phyloP scores from a whole-genome alignment of 139 green algal species.

The Spirogloea muscicola region DNA sequence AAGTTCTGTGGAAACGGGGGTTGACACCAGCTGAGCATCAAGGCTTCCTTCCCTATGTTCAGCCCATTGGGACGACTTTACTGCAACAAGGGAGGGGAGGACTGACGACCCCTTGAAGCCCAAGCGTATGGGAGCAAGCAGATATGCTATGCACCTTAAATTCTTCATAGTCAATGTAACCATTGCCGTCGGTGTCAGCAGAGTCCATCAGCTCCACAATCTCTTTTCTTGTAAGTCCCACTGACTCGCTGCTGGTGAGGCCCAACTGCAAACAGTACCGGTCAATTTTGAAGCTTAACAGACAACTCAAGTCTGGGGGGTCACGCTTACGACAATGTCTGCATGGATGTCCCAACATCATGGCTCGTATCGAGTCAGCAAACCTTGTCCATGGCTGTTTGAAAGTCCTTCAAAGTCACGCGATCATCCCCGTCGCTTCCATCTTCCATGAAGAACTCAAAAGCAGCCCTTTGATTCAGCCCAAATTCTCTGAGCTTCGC shows the following conservation, averaged over 20 bases:
- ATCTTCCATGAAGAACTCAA: constrained; percentile 17
- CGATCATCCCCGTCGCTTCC: not conserved
- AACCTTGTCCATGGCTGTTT: constrained; percentile 29
- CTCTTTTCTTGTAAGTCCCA: constrained; percentile 52
- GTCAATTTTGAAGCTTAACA: no score
- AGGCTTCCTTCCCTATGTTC: not conserved
- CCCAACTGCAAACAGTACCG: constrained; percentile 37
- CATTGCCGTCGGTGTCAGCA: constrained; percentile 54
- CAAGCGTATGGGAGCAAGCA: no score
- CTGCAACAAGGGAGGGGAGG: not conserved
- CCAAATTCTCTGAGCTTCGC: constrained; percentile 17
- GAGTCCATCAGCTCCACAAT: constrained; percentile 67
- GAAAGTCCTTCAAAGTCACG: constrained; percentile 15
- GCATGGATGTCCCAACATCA: no score
- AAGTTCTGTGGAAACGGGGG: constrained; percentile 9
- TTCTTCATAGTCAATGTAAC: constrained; percentile 82
- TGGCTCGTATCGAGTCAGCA: no score
- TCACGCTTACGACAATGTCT: no score
- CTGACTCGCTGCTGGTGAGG: constrained; percentile 16
- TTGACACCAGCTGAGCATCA: no score
- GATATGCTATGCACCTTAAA: constrained; percentile 59
- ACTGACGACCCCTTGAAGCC: not conserved
- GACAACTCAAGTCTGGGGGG: no score
- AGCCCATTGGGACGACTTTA: not conserved
- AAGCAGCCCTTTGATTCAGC: constrained; percentile 11